Percentiles rank a stretch among this genome's conserved stretches.
Conservation (phyloP, 768 basidiomycete genomes). For the Phlegmacium glaucopus region DNA sequence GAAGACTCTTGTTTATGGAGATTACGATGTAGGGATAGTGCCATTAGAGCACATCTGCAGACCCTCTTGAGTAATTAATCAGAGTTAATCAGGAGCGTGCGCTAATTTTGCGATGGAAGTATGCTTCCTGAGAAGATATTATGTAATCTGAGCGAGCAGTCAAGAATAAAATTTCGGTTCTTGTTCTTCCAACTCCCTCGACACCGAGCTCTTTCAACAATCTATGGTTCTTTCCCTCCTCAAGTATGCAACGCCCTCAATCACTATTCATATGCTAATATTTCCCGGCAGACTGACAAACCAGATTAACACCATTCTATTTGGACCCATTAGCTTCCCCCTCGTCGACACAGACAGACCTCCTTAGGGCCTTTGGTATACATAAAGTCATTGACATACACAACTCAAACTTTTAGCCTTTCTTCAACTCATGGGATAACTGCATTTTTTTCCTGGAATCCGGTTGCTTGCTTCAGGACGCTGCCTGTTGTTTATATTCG, state of each 20-base stretch:
- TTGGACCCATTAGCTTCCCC: constrained; percentile 56
- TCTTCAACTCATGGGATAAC: constrained; percentile 53
- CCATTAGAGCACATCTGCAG: constrained; percentile 23
- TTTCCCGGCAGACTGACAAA: constrained; percentile 38
- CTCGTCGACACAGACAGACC: constrained; percentile 73
- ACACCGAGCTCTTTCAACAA: constrained; percentile 27
- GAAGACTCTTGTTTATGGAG: constrained; percentile 76
- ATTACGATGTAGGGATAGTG: constrained; percentile 48
- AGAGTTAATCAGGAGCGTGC: constrained; percentile 5
- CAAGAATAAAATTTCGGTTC: constrained; percentile 13
- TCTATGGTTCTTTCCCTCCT: constrained; percentile 52
- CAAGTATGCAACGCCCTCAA: constrained; percentile 23
- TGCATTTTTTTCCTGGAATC: constrained; percentile 33
- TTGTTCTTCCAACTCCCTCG: constrained; percentile 18
- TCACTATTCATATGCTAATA: constrained; percentile 5
- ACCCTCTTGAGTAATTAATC: constrained; percentile 11
- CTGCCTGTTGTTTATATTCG: constrained; percentile 2
- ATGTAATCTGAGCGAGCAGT: constrained; percentile 1
- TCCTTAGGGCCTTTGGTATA: constrained; percentile 52
- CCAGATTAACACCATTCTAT: constrained; percentile 53
- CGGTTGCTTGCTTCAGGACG: constrained; percentile 35
- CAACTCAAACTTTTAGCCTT: constrained; percentile 12
- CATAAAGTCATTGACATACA: constrained; percentile 15
- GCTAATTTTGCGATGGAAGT: not conserved
- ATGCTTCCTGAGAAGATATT: not conserved